phyloP scores from a whole-genome alignment of 495 filamentous ascomycete species.

The Aspergillus homomorphus region DNA sequence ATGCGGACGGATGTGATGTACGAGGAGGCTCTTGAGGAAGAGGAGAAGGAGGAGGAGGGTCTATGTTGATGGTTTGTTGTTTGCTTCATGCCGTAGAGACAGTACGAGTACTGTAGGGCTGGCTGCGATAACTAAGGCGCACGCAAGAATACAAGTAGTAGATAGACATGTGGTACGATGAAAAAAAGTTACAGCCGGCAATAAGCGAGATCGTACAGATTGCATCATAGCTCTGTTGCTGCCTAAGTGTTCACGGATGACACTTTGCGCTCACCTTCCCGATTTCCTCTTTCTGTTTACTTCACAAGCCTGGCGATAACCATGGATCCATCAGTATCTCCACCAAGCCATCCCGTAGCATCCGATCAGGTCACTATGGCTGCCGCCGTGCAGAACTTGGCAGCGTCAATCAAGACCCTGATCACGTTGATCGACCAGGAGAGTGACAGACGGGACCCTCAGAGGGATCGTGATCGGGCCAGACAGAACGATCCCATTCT shows the following conservation, averaged over 20 bases:
- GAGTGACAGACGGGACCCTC: background rate
- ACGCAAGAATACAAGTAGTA: too few relatives aligned
- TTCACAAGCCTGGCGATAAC: background rate
- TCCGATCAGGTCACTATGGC: background rate
- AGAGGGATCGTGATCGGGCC: background rate
- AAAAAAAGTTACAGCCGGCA: too few relatives aligned
- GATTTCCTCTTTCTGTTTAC: background rate
- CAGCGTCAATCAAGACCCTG: background rate
- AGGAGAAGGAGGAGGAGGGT: too few relatives aligned
- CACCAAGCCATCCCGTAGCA: background rate
- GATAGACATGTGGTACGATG: too few relatives aligned
- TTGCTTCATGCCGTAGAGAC: too few relatives aligned
- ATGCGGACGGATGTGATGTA: conserved; percentile 78
- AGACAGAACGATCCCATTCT: background rate
- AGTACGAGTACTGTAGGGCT: too few relatives aligned
- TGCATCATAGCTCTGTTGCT: too few relatives aligned
- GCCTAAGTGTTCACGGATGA: too few relatives aligned
- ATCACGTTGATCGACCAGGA: background rate
- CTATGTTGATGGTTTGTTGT: too few relatives aligned
- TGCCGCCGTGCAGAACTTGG: background rate
- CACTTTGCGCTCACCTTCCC: too few relatives aligned
- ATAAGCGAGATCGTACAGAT: too few relatives aligned
- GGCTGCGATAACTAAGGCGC: too few relatives aligned
- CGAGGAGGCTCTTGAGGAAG: background rate
- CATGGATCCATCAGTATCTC: background rate